Conservation (phyloP, 1,284 basidiomycete species). For the Marasmius sp. region DNA sequence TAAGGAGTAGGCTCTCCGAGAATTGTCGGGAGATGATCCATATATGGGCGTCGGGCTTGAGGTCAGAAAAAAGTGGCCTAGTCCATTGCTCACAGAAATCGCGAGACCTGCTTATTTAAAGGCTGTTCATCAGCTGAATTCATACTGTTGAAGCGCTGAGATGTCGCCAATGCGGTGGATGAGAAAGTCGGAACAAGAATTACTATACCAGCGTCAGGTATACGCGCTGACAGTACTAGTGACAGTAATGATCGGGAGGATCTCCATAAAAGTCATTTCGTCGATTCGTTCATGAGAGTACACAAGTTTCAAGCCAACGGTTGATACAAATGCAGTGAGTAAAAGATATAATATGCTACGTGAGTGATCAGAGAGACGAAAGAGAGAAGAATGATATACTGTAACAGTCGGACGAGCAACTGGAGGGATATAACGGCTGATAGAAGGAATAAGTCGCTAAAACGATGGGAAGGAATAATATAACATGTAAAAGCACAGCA, state of each 20-base stretch:
- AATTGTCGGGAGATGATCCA: background rate
- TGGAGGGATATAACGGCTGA: background rate
- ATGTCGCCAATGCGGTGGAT: no score
- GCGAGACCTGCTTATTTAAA: no score
- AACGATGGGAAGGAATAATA: background rate
- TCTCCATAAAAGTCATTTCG: no score
- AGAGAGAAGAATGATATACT: background rate
- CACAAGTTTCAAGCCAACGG: constrained; percentile 1
- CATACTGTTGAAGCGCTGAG: no score
- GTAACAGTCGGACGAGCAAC: background rate
- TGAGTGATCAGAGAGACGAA: background rate
- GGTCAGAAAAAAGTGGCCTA: background rate
- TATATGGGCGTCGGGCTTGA: background rate
- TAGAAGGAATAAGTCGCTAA: background rate
- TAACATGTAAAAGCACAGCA: constrained; percentile 2
- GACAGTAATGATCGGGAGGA: no score
- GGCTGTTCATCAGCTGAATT: no score
- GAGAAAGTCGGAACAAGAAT: no score
- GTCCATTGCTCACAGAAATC: no score
- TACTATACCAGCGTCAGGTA: no score
- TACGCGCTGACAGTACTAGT: no score
- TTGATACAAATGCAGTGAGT: constrained; percentile 18
- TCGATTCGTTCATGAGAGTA: no score
- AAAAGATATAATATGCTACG: background rate
- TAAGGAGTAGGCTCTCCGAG: background rate